Evolutionary conservation across 768 basidiomycete genomes (phyloP), one percentile per base, ranked within the genome.

Genomic region (Scleroderma bovista): DNA sequence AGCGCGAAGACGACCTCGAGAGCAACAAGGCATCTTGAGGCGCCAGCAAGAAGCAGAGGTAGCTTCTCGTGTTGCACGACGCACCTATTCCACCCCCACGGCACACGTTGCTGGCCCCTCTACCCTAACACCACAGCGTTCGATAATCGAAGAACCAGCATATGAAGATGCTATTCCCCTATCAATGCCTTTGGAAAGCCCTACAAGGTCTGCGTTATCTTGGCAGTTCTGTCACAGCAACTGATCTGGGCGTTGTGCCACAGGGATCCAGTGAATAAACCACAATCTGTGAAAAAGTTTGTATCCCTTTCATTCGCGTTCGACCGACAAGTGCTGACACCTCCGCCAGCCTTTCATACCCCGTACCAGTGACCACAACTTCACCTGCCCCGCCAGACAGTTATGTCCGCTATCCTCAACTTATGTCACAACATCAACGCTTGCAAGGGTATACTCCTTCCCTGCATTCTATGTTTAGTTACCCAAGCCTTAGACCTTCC

Each of bases 401-500:
- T 15, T 60, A 70, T 17, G 67, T 84, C 47, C 74, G 74, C 31
- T 87, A 86, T 57, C 86, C 87, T 1, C 72, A 78, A 15, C 76
- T 90, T 31, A 91, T 91, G 88, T 81, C 83, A 1, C 78, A 78
- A 49, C 89, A 91, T 51, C 88, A 91, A 64, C 76, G 80, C 49
- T 75, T 69, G 45, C 88, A 91, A 59, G 88, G 88, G 34, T 91
- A 91, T 59, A 76, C 75, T 22, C 88, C 88, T 1, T 88, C 86
- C 6, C 64, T 83, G n/a, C 78, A 78, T 48, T 88, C 86, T 20
- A 89, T 88, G 84, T 88, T 88, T 63, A 52, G 61, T 60, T 65
- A 60, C 69, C 60, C 55, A 51, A 60, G 51, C 61, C 55, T 66
- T 65, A 53, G 57, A 63, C 54, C 63, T 45, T 57, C 66, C 37